Evolutionary conservation across 2,329 filamentous ascomycete species (phyloP).

Genomic region (Penicillium sp.): DNA sequence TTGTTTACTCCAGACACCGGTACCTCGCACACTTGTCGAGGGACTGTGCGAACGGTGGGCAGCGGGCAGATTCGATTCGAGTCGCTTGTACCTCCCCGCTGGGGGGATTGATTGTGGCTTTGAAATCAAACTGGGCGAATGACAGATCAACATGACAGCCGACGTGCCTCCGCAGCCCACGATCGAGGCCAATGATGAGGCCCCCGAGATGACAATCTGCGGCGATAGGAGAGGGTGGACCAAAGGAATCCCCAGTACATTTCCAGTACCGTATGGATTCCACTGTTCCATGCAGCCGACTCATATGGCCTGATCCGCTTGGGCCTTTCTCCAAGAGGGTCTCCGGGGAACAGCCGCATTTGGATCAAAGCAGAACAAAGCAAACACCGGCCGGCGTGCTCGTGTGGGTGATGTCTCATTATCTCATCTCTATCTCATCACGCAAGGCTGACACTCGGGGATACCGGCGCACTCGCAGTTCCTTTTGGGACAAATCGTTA

Average conservation of each 20-base stretch:
- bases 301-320: background rate
- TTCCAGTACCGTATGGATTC: background rate
- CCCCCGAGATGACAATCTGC: background rate
- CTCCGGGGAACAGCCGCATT: conserved; percentile 3
- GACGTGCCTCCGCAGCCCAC: background rate
- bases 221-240: background rate
- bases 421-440: background rate
- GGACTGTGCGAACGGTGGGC: background rate
- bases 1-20: background rate
- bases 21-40: too few species aligned
- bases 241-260: background rate
- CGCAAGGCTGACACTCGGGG: background rate
- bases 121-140: background rate
- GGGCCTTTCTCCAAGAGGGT: background rate
- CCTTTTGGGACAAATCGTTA: background rate
- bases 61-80: background rate
- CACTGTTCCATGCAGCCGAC: background rate
- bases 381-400: background rate
- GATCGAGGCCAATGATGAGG: conserved; percentile 2
- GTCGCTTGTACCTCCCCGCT: conserved; percentile 1
- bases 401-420: background rate
- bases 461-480: background rate
- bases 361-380: background rate
- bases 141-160: background rate
- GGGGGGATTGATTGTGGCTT: background rate